Conservation (phyloP, 2,329 filamentous ascomycete species). For the Colletotrichum gigasporum region DNA sequence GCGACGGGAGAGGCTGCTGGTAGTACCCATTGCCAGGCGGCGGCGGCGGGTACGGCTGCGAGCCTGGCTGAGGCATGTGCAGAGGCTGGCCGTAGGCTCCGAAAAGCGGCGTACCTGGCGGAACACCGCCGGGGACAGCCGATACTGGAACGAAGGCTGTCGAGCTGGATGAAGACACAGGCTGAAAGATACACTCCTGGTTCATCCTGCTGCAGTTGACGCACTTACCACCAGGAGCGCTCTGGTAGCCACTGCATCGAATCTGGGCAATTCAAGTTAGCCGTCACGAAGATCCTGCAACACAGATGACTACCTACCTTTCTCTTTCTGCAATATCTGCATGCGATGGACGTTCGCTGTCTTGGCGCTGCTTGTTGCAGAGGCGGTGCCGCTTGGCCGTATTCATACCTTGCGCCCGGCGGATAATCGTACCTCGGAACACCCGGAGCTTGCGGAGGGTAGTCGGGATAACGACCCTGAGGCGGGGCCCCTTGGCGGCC, state of each 20-base stretch:
- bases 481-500: slow-evolving; percentile 44
- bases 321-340: slow-evolving; percentile 68
- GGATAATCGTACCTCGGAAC: slow-evolving; percentile 33
- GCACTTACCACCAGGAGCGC: slow-evolving; percentile 67
- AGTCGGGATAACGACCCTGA: slow-evolving; percentile 44
- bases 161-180: slow-evolving; percentile 64
- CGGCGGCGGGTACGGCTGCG: slow-evolving; percentile 23
- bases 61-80: slow-evolving; percentile 34
- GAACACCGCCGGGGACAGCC: slow-evolving; percentile 65
- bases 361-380: slow-evolving; percentile 63
- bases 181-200: slow-evolving; percentile 70
- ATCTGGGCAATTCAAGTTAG: slow-evolving; percentile 51
- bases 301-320: slow-evolving; percentile 54
- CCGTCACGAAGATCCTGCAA: neutral
- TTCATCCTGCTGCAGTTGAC: slow-evolving; percentile 70
- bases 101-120: slow-evolving; percentile 64
- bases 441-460: slow-evolving; percentile 35
- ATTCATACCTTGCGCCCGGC: slow-evolving; percentile 38
- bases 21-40: slow-evolving; percentile 45
- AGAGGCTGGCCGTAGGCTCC: slow-evolving; percentile 68
- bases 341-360: slow-evolving; percentile 68
- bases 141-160: slow-evolving; percentile 69
- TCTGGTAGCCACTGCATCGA: slow-evolving; percentile 69
- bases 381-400: slow-evolving; percentile 45
- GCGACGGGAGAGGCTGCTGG: slow-evolving; percentile 52